Conservation (phyloP, 2,329 filamentous ascomycete species). For the Apiospora rasikravindrae region DNA sequence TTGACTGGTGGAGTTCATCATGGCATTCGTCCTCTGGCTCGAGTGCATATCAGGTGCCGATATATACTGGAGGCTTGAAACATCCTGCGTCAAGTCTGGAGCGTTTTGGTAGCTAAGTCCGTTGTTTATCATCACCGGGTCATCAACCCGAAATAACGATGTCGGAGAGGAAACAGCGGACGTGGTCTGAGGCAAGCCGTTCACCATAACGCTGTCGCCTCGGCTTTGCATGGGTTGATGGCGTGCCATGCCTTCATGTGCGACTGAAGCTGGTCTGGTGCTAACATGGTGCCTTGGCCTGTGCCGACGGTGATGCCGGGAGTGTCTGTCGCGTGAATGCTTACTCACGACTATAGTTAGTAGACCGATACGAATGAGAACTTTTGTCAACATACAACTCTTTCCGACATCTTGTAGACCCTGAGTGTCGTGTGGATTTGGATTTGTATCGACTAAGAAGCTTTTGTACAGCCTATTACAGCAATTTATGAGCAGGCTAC, state of each 20-base stretch:
- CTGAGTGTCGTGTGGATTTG: too few species aligned
- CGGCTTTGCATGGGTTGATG: not conserved
- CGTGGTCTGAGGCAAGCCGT: not conserved
- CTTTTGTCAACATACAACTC: not conserved
- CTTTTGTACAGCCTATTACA: too few species aligned
- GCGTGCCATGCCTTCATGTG: rapidly evolving
- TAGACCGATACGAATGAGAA: too few species aligned
- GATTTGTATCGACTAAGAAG: too few species aligned
- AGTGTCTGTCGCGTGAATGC: not conserved
- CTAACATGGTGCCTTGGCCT: not conserved
- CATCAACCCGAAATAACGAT: not conserved
- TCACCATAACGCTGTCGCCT: not conserved
- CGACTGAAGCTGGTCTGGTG: not conserved
- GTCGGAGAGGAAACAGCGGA: not conserved
- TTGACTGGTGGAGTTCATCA: not conserved
- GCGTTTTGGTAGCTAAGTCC: not conserved
- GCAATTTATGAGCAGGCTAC: not conserved
- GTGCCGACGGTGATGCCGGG: not conserved
- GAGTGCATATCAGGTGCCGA: not conserved
- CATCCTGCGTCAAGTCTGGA: not conserved
- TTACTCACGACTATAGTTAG: not conserved
- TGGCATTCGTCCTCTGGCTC: not conserved
- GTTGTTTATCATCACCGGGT: not conserved
- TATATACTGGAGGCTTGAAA: not conserved
- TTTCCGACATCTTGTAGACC: not conserved